phyloP scores from a whole-genome alignment of 208 protist genomes.

The Borovskyia barvae region DNA sequence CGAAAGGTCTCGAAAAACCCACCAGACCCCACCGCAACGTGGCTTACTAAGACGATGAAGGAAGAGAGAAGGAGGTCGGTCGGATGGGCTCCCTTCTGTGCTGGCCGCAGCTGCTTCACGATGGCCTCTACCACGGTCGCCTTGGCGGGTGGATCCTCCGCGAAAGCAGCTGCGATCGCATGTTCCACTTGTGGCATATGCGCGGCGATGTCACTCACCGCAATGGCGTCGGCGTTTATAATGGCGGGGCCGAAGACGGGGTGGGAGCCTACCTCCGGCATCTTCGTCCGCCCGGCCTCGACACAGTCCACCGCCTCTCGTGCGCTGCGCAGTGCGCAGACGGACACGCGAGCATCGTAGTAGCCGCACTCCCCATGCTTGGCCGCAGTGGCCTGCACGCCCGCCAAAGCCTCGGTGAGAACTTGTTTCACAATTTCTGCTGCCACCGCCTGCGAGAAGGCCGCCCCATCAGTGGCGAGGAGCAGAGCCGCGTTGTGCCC shows the following conservation, averaged over 20 bases:
- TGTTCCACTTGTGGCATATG: constrained; percentile 21
- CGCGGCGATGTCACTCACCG: constrained; percentile 12
- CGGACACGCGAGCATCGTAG: constrained; percentile 41
- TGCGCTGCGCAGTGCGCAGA: constrained; percentile 25
- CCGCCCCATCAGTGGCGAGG: constrained; percentile 24
- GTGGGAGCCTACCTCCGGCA: constrained; percentile 40
- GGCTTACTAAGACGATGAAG: constrained; percentile 36
- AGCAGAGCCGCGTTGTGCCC: constrained; percentile 54
- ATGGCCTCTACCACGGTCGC: constrained; percentile 45
- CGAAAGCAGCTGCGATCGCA: constrained; percentile 21
- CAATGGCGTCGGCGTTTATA: constrained; percentile 36
- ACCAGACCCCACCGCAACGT: constrained; percentile 8
- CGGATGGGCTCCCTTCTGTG: constrained; percentile 18
- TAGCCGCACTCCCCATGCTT: constrained; percentile 29
- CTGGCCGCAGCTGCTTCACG: constrained; percentile 50
- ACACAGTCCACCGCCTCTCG: constrained; percentile 32
- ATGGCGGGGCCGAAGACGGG: constrained; percentile 57
- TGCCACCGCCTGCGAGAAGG: constrained; percentile 14
- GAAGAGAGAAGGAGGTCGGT: constrained; percentile 57
- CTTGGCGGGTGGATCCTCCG: constrained; percentile 19
- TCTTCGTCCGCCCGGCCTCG: constrained; percentile 11
- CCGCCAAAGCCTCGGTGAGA: constrained; percentile 27
- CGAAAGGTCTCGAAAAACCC: constrained; percentile 37
- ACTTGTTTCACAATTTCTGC: constrained; percentile 17
- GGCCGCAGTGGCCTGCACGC: constrained; percentile 23